Evolutionary conservation across 352 stramenopile genomes (phyloP).

Genomic region (Pythium scleroteichum): DNA sequence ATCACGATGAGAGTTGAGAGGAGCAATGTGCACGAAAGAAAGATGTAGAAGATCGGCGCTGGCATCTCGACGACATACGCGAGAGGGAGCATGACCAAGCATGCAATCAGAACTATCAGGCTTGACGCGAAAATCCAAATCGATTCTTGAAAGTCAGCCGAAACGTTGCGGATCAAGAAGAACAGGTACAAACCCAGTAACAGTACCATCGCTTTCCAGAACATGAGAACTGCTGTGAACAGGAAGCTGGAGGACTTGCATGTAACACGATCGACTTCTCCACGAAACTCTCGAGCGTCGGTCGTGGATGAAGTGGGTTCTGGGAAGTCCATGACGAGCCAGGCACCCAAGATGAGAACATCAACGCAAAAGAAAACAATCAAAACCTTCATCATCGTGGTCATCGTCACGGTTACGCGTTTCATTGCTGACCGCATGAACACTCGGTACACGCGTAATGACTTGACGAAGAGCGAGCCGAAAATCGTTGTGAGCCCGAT

Average conservation of each 20-base stretch:
- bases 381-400: conserved; percentile 28
- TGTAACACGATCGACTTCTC: conserved; percentile 18
- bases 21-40: conserved; percentile 26
- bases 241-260: conserved; percentile 35
- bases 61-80: conserved; percentile 38
- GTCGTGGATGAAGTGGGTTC: conserved; percentile 7
- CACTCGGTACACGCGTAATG: conserved; percentile 40
- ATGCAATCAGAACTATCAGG: conserved; percentile 27
- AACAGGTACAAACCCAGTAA: conserved; percentile 30
- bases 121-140: conserved; percentile 41
- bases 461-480: conserved; percentile 36
- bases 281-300: conserved; percentile 13
- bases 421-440: conserved; percentile 36
- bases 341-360: conserved; percentile 29
- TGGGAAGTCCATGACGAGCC: conserved; percentile 32
- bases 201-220: conserved; percentile 40
- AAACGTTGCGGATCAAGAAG: conserved; percentile 34
- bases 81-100: conserved; percentile 33
- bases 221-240: conserved; percentile 34
- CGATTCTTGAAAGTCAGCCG: conserved; percentile 48
- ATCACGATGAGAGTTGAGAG: conserved; percentile 31
- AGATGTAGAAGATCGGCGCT: conserved; percentile 27
- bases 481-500: conserved; percentile 37
- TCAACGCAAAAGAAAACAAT: conserved; percentile 25
- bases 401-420: conserved; percentile 20